A percentile compares a stretch with the other conserved stretches of the same genome.
Evolutionary conservation across 768 basidiomycete genomes (phyloP).

Genomic region (Astraeus odoratus): DNA sequence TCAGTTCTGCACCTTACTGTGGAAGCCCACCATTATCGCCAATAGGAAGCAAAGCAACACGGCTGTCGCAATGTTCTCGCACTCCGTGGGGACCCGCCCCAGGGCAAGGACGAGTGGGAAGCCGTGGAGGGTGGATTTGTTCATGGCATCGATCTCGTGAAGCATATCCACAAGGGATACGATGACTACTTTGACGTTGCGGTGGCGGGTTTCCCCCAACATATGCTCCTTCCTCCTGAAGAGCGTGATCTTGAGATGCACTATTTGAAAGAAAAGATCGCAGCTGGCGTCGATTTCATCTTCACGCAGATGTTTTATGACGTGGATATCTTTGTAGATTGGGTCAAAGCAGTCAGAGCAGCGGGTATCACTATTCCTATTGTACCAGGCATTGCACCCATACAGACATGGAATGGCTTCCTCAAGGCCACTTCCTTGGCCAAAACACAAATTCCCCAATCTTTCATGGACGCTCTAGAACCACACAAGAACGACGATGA

Average conservation of each 20-base stretch:
- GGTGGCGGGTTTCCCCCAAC: conserved; percentile 88
- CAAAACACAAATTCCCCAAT: conserved; percentile 71
- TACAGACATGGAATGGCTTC: conserved; percentile 97
- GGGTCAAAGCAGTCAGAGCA: conserved; percentile 78
- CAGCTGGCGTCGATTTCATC: conserved; percentile 86
- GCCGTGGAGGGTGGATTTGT: conserved; percentile 86
- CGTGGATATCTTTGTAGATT: conserved; percentile 81
- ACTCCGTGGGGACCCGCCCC: conserved; percentile 86
- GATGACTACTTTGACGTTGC: conserved; percentile 95
- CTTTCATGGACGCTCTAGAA: conserved; percentile 68
- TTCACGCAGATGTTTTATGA: conserved; percentile 99
- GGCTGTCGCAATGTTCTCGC: conserved; percentile 94
- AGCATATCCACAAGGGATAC: conserved; percentile 74
- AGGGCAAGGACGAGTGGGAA: conserved; percentile 87
- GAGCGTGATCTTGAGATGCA: conserved; percentile 73
- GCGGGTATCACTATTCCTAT: conserved; percentile 87
- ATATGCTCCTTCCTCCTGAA: conserved; percentile 62
- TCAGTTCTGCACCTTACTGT: conserved; percentile 2
- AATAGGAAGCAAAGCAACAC: conserved; percentile 78
- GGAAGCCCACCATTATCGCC: conserved; percentile 1
- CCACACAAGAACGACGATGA: conserved; percentile 91
- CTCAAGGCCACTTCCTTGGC: conserved; percentile 73
- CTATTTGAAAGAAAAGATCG: conserved; percentile 86
- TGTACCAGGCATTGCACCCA: conserved; percentile 90
- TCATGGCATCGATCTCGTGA: conserved; percentile 88